A percentile compares a stretch with the other conserved stretches of the same genome.
These are phyloP conservation scores for Neofusicoccum umdonicola DNA, from an alignment of 2,329 filamentous ascomycete genomes.

Conservation along the genomic window DNA sequence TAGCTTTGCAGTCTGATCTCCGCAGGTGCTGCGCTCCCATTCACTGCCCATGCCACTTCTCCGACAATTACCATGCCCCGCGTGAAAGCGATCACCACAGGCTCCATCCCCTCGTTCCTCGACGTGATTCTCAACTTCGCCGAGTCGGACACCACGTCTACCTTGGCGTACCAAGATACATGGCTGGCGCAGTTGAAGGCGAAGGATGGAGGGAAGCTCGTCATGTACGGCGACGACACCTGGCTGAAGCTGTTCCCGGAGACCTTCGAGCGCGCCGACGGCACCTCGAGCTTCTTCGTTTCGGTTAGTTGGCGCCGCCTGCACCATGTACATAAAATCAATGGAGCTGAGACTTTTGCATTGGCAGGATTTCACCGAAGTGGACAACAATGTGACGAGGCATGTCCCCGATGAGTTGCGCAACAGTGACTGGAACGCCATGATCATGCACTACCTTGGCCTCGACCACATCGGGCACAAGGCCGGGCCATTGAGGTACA, in stretches of 20 bases:
- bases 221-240: slow-evolving; percentile 97
- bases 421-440: slow-evolving; percentile 81
- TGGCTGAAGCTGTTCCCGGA: slow-evolving; percentile 96
- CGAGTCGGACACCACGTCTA: slow-evolving; percentile 88
- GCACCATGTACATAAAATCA: slow-evolving; percentile 33
- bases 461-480: slow-evolving; percentile 98
- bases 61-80: slow-evolving; percentile 98
- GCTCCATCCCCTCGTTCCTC: slow-evolving; percentile 95
- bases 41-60: slow-evolving; percentile 92
- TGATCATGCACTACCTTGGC: slow-evolving; percentile 94
- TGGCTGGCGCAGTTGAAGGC: slow-evolving; percentile 93
- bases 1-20: slow-evolving; percentile 70
- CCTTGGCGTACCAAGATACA: slow-evolving; percentile 83
- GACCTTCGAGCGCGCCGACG: slow-evolving; percentile 82
- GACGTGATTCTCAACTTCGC: slow-evolving; percentile 96
- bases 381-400: slow-evolving; percentile 94
- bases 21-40: slow-evolving; percentile 79
- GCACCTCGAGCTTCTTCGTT: slow-evolving; percentile 97
- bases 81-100: slow-evolving; percentile 94
- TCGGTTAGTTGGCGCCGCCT: slow-evolving; percentile 61
- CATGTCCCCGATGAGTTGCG: slow-evolving; percentile 76
- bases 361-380: slow-evolving; percentile 87
- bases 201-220: slow-evolving; percentile 61
- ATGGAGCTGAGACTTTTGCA: slow-evolving; percentile 23
- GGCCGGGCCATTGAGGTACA: slow-evolving; percentile 75